These are phyloP conservation scores for Pseudevernia furfuracea DNA, from an alignment of 495 filamentous ascomycete species.

Conservation along the genomic window DNA sequence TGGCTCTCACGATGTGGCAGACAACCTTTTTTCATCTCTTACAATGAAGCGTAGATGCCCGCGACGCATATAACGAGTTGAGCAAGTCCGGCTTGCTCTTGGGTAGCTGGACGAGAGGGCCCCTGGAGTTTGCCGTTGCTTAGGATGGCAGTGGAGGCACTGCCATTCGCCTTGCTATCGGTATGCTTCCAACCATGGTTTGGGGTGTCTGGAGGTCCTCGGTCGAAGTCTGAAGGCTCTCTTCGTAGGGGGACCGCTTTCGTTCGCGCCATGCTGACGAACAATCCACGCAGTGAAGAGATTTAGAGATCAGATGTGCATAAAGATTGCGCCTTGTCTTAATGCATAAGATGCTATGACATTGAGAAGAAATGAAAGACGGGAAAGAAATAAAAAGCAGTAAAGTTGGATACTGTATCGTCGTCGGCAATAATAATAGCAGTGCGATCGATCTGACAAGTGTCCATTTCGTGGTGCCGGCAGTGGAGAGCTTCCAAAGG, in stretches of 20 bases:
- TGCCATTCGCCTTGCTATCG: constrained; percentile 32
- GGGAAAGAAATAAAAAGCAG: background rate
- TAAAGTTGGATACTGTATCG: background rate
- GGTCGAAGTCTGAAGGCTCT: constrained; percentile 53
- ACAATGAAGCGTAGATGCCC: constrained; percentile 96
- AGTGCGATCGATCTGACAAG: too few relatives aligned
- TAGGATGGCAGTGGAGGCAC: constrained; percentile 12
- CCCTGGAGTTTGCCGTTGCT: constrained; percentile 38
- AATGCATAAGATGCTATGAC: background rate
- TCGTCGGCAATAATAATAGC: background rate
- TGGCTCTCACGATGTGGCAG: constrained; percentile 1
- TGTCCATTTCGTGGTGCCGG: constrained; percentile 13
- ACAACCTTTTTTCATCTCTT: constrained; percentile 33
- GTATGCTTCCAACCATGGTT: constrained; percentile 26
- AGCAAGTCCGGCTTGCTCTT: constrained; percentile 47
- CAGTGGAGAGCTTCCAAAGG: background rate
- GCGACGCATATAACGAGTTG: constrained; percentile 80
- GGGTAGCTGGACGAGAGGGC: constrained; percentile 29
- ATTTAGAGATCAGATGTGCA: constrained; percentile 3
- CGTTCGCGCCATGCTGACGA: constrained; percentile 54
- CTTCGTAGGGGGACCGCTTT: constrained; percentile 60
- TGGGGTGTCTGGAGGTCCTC: constrained; percentile 34
- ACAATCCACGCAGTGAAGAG: background rate
- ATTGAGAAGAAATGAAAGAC: background rate
- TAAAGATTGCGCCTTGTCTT: background rate